phyloP scores from a whole-genome alignment of 208 protist species.

The Entamoeba moshkovskii region DNA sequence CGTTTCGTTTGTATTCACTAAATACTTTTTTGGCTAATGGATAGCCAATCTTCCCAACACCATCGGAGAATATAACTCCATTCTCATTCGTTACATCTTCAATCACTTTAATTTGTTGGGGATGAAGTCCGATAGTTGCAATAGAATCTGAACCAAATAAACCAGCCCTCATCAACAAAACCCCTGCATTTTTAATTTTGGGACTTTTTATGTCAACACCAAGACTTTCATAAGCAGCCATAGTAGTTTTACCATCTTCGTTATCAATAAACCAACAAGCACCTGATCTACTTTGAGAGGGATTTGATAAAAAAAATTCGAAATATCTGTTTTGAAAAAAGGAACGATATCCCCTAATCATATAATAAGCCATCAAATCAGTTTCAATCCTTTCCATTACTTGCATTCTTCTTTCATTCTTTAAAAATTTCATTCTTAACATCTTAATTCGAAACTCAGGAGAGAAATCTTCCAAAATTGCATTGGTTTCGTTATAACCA shows the following conservation, averaged over 20 bases:
- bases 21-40: not conserved
- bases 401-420: not conserved
- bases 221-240: not conserved
- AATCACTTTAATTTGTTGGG: not conserved
- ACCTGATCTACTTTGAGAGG: not conserved
- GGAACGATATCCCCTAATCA: not conserved
- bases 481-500: not conserved
- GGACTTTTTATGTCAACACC: not conserved
- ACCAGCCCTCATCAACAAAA: not conserved
- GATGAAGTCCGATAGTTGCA: not conserved
- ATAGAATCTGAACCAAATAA: not conserved
- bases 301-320: not conserved
- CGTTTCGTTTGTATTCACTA: not conserved
- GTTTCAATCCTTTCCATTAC: not conserved
- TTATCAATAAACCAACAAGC: not conserved
- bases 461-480: not conserved
- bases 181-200: not conserved
- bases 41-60: not conserved
- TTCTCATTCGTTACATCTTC: not conserved
- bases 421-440: not conserved
- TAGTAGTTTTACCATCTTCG: not conserved
- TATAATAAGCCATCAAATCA: not conserved
- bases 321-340: not conserved
- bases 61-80: not conserved
- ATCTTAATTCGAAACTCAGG: not conserved